Base-by-base conservation (phyloP, 2,329 filamentous ascomycete species). In the Emmonsia crescens region DNA sequence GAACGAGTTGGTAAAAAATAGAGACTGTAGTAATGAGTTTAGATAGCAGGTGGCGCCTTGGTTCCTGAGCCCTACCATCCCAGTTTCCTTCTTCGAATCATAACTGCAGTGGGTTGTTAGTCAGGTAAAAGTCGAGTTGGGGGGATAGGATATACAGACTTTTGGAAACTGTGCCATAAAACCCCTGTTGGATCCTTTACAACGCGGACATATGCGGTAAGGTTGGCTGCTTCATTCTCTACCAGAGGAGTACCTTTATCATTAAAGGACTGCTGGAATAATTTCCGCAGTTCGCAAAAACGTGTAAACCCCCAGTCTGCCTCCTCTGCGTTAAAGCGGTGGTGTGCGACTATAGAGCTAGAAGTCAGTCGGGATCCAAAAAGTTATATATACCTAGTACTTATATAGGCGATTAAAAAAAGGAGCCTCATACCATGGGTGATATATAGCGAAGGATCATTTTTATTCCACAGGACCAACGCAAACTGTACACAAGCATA, bases 301-400 rank as follows among this genome's bases (percentile, higher is more conserved):
- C 93, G 82, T n/a, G 94, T 99, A 74, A 99, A 99, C 1, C 94
- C 94, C 94, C 94, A 99, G 70, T 99, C 94, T 29, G 91, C 91
- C 75, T 99, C 94, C 51, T 97, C 94, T 65, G 89, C 89, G 3
- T 91, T 97, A 75, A 97, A 99, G 63, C 94, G 88, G 73, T 99
- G 94, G 68, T 92, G 91, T n/a, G 94, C 94, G 51, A 81, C 82
- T 80, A 64, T 49, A 36, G 19, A 21, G 5, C 19, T 6, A 14
- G 10, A 48, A 55, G 44, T 51, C 21, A 59, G 57, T 21, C 29
- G 10, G n/a, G n/a, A 61, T 33, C 14, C n/a, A 29, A 42, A 64
- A 29, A 64, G 66, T 60, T 62, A 44, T 2, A 21, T 48, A 48
- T 44, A 44, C n/a, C 21, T n/a, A n/a, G n/a, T n/a, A 63, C 14